These are phyloP conservation scores for Verticillium dahliae DNA, from an alignment of 2,329 filamentous ascomycete species.

Conservation along the genomic window DNA sequence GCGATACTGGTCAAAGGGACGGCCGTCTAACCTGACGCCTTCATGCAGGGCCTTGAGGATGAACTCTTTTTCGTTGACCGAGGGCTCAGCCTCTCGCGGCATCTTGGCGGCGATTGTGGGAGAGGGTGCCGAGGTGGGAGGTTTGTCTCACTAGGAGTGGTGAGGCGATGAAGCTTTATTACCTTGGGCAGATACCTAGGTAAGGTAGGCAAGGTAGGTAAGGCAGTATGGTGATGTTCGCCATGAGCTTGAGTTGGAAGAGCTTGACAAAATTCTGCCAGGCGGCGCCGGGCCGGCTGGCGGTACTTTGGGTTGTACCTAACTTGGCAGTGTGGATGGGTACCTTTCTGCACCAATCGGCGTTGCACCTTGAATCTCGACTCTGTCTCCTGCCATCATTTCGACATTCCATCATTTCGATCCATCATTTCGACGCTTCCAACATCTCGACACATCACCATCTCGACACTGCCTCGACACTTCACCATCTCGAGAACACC, in stretches of 20 bases:
- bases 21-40: slow-evolving; percentile 76
- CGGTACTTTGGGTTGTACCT: not conserved
- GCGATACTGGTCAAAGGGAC: slow-evolving; percentile 73
- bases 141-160: not conserved
- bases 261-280: slow-evolving; percentile 36
- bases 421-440: too few species aligned
- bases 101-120: slow-evolving; percentile 42
- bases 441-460: too few species aligned
- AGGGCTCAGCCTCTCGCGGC: slow-evolving; percentile 89
- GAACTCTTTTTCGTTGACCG: slow-evolving; percentile 82
- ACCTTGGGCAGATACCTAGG: too few species aligned
- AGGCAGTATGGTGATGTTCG: not conserved
- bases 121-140: too few species aligned
- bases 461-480: too few species aligned
- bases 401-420: too few species aligned
- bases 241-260: slow-evolving; percentile 6
- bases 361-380: too few species aligned
- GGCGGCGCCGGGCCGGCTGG: slow-evolving; percentile 30
- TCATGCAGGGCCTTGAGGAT: slow-evolving; percentile 76
- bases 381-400: too few species aligned
- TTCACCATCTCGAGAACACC: not conserved
- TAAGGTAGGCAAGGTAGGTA: too few species aligned
- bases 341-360: too few species aligned
- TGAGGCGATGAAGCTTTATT: too few species aligned
- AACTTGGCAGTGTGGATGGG: too few species aligned